Base-by-base conservation (phyloP, 768 basidiomycete species). In the Boletellus sp. region DNA sequence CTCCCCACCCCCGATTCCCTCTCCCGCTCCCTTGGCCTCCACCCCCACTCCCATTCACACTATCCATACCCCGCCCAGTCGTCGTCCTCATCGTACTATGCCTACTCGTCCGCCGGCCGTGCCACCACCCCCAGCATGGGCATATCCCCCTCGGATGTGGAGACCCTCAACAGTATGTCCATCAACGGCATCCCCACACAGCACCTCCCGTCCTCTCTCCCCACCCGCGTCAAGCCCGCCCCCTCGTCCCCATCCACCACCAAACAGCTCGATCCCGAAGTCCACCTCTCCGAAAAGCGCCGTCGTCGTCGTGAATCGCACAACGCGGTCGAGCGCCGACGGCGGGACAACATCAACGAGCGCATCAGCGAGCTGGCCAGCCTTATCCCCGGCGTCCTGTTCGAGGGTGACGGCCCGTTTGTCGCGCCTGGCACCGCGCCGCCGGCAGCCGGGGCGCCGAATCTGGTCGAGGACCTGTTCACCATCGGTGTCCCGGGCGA, bases 281-380 rank as follows among this genome's bases (percentile, higher is more conserved):
- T 73, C 42, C 83, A 83, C 39, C 78, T 82, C 55, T 77, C 80
- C 55, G 93, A 95, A 70, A 94, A 94, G 66, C 72, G 92, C 3
- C 72, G 90, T 2, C 72, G 90, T 32, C 71, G 93, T 42, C 70
- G 93, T 51, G 93, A 94, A 69, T 85, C 83, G 8, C 93, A 96
- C 64, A 96, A 96, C 58, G 91, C 91, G 2, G 93, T 96, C 56
- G 93, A 96, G 72, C 74, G 93, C 16, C 70, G 93, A 23, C 62
- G 93, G 52, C 68, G 93, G 42, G 93, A 96, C 63, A 94, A 94
- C 66, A 96, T 96, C 67, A 96, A 96, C 69, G 93, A 96, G 71
- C 90, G 92, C 69, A 96, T 96, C 58, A 79, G 80, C 34, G 93
- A 96, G 66, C 79, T 96, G 1, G 87, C 93, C 17, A 86, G 86